A percentile compares a stretch with the other conserved stretches of the same genome.
Conservation (phyloP, 1,139 yeast genomes). For the Saccharomyces hybrid region DNA sequence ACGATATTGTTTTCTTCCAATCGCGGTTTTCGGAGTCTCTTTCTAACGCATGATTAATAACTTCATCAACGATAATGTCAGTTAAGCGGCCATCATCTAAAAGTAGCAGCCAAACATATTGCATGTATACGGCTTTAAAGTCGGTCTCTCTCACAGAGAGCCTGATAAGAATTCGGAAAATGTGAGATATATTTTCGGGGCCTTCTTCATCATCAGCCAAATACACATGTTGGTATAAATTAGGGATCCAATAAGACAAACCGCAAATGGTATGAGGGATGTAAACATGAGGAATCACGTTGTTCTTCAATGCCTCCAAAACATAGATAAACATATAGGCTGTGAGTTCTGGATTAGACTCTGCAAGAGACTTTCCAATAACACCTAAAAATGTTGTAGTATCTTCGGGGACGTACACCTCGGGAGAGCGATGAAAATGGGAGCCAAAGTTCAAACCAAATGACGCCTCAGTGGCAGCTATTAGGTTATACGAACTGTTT, state of each 20-base stretch:
- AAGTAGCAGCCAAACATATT: constrained; percentile 64
- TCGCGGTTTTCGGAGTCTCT: constrained; percentile 65
- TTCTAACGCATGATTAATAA: constrained; percentile 66
- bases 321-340: constrained; percentile 31
- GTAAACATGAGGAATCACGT: constrained; percentile 16
- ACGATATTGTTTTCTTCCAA: constrained; percentile 57
- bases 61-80: constrained; percentile 59
- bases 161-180: constrained; percentile 57
- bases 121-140: constrained; percentile 43
- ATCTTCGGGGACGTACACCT: constrained; percentile 67
- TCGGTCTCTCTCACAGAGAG: constrained; percentile 42
- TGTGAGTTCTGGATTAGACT: constrained; percentile 52
- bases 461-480: constrained; percentile 56
- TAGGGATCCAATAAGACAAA: constrained; percentile 73
- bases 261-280: constrained; percentile 38
- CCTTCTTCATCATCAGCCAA: constrained; percentile 50
- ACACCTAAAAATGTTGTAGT: constrained; percentile 56
- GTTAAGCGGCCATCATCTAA: constrained; percentile 56
- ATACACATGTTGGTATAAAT: constrained; percentile 54
- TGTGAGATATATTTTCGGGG: constrained; percentile 50
- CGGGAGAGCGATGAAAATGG: constrained; percentile 49
- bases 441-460: constrained; percentile 59
- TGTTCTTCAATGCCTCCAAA: constrained; percentile 23
- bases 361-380: constrained; percentile 50
- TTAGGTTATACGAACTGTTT: constrained; percentile 54